phyloP scores from a whole-genome alignment of 2,329 filamentous ascomycete species.

The Neofusicoccum umdonicola region DNA sequence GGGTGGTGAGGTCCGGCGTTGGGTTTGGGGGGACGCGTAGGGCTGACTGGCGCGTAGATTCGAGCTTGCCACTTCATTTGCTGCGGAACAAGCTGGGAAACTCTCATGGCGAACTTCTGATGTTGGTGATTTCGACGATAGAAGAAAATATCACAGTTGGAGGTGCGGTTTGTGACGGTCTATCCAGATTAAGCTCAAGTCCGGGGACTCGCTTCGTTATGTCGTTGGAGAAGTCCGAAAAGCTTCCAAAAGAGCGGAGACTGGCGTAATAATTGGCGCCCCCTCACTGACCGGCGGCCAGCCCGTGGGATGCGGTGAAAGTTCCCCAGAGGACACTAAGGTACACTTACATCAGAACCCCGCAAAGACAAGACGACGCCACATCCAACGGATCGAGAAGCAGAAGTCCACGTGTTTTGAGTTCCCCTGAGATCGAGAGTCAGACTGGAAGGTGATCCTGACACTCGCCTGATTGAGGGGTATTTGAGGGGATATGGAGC shows the following conservation, averaged over 20 bases:
- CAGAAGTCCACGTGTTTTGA: not conserved
- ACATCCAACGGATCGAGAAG: not conserved
- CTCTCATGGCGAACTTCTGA: no score
- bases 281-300: slow-evolving; percentile 1
- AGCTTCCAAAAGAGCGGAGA: not conserved
- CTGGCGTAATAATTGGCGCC: slow-evolving; percentile 6
- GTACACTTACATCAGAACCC: slow-evolving; percentile 7
- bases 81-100: no score
- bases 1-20: no score
- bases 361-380: not conserved
- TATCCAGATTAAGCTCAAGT: no score
- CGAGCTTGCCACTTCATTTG: no score
- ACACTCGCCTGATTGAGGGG: not conserved
- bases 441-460: not conserved
- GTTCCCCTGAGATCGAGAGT: not conserved
- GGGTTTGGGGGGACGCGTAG: no score
- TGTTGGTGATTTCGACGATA: no score
- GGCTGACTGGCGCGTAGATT: no score
- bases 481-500: not conserved
- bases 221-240: not conserved
- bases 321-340: not conserved
- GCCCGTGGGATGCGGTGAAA: not conserved
- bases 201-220: no score
- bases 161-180: no score
- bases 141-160: no score